phyloP scores from a whole-genome alignment of 768 basidiomycete genomes.

The Lentinula detonsa region DNA sequence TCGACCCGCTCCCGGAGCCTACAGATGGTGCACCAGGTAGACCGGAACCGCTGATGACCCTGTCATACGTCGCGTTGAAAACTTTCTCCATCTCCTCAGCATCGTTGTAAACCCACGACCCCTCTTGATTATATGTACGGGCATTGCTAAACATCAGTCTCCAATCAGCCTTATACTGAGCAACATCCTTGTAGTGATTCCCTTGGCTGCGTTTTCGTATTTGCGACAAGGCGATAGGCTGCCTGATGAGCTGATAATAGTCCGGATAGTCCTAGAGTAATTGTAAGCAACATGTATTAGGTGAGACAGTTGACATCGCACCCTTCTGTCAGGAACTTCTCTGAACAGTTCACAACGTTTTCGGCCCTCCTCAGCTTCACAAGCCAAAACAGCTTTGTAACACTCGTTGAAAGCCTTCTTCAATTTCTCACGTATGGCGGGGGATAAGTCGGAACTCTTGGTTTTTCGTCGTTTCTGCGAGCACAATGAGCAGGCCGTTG shows the following conservation, averaged over 20 bases:
- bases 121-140: slow-evolving; percentile 89
- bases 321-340: slow-evolving; percentile 77
- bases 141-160: slow-evolving; percentile 93
- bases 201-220: slow-evolving; percentile 73
- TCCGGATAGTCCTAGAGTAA: slow-evolving; percentile 73
- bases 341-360: slow-evolving; percentile 85
- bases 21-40: slow-evolving; percentile 64
- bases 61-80: slow-evolving; percentile 67
- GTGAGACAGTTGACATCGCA: slow-evolving; percentile 22
- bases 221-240: slow-evolving; percentile 83
- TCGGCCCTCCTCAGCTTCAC: slow-evolving; percentile 68
- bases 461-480: slow-evolving; percentile 82
- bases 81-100: slow-evolving; percentile 93
- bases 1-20: slow-evolving; percentile 24
- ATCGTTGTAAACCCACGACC: slow-evolving; percentile 91
- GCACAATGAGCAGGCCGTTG: background rate
- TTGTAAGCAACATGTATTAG: slow-evolving; percentile 9
- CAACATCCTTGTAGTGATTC: slow-evolving; percentile 68
- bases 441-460: slow-evolving; percentile 51
- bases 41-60: slow-evolving; percentile 58
- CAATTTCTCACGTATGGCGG: slow-evolving; percentile 65
- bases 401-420: slow-evolving; percentile 79
- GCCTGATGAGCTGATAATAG: slow-evolving; percentile 84
- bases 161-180: slow-evolving; percentile 74
- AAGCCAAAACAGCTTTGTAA: slow-evolving; percentile 64